Evolutionary conservation across 495 filamentous ascomycete genomes (phyloP), one percentile per base, ranked within the genome.

Genomic region (Thermothielavioides terrestris): DNA sequence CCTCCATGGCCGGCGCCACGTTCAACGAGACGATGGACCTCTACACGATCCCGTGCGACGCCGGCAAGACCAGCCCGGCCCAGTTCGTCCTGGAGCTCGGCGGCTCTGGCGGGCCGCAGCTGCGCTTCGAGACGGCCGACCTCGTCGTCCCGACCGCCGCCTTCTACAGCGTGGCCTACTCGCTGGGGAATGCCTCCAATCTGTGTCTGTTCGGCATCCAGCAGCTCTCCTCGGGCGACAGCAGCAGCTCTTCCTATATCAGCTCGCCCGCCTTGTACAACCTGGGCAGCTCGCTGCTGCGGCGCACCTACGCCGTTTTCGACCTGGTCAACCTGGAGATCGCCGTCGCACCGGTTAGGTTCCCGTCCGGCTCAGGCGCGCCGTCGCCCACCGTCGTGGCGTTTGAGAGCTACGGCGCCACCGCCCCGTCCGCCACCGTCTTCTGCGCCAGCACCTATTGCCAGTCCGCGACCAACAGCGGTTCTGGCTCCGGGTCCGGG

Each of bases 271-370:
- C 76, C 26, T n/a, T 2, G n/a, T 68, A 69, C 40, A 77, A 89
- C 26, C 64, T 94, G 20, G 89, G 89, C 6, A 86, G 89, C 62
- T 89, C 88, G 1, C 88, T 94, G 65, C 69, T 95, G 14, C 79
- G 88, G 49, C 84, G 81, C 41, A 83, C 84, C 2, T 95, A 94
- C 58, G 78, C 89, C 18, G 89, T 94, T 1, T 94, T 88, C 57
- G 89, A 94, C 58, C 67, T 89, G 6, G 71, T 65, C 26, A 91
- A 88, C 61, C 82, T 86, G 58, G 74, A 86, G 56, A 83, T 95
- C 36, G 83, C 79, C 18, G 58, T 95, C 22, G 89, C 85, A 4
- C 80, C 82, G 37, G 85, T 83, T 14, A 76, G 80, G 36, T 89
- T 89, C 66, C 79, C 88, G 50, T 62, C 78, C 6, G 36, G 23